Evolutionary conservation across 495 filamentous ascomycete genomes (phyloP), one percentile per base, ranked within the genome.

Genomic region (Penicillium turbatum): DNA sequence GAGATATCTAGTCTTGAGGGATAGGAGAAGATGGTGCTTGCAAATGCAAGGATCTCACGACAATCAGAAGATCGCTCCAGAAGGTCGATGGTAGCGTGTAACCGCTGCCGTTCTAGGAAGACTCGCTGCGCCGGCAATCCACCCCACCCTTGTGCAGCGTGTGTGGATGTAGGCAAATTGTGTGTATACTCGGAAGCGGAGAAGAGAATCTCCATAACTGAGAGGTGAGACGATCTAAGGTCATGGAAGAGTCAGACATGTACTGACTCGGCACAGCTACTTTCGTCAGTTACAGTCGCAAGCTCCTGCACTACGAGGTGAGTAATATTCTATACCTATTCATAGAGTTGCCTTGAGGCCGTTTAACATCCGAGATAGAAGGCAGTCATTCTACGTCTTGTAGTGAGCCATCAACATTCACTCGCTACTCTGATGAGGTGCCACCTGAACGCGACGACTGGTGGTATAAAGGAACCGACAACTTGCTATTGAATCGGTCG

Each of bases 121-220:
- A 68, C 66, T 5, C 63, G 67, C 29, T 73, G 70, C 49, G 65
- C 62, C n/a, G 68, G 70, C 15, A 68, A 54, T 41, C 70, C 70
- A 9, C 70, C 70, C 2, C 56, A 55, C 6, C 67, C 70, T 2
- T 73, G 70, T 43, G 65, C 65, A 21, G 63, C 65, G 5, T 73
- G 70, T 38, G 63, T 64, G 30, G 68, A 71, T 44, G 62, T 45
- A 1, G 63, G 60, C 3, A 60, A 66, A 11, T n/a, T 31, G 8
- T 73, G 70, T 48, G 57, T 70, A n/a, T 73, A 71, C 31, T 66
- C 68, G 0, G 70, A 73, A 51, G 65, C 70, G 1, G 70, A 73
- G 29, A 73, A 71, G 49, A 60, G 70, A 11, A 54, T 71, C 27
- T 66, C 70, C 0, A 68, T 73, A 35, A 59, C 67, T 0, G 68